Conservation (phyloP, 140 eudicot genomes). For the Stevia rebaudiana region DNA sequence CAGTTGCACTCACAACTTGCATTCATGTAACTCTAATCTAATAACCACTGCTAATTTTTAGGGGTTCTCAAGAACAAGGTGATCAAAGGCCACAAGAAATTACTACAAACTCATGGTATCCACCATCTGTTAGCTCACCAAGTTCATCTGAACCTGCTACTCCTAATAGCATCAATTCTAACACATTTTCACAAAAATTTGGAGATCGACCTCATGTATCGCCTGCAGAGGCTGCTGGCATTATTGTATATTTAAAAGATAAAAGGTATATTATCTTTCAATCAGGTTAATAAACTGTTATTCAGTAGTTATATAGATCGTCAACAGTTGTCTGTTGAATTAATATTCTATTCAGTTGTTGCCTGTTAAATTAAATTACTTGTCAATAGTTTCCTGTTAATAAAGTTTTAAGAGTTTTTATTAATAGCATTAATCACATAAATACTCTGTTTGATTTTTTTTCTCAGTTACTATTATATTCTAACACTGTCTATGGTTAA, state of each 20-base stretch:
- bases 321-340: background rate
- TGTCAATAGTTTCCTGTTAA: background rate
- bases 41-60: slow-evolving; percentile 22
- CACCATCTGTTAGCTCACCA: slow-evolving; percentile 63
- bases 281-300: background rate
- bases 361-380: background rate
- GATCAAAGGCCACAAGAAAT: slow-evolving; percentile 55
- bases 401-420: too few species aligned
- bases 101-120: slow-evolving; percentile 62
- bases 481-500: background rate
- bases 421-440: background rate
- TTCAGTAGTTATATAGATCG: background rate
- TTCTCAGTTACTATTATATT: background rate
- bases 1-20: background rate
- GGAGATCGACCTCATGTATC: slow-evolving; percentile 71
- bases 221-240: slow-evolving; percentile 84
- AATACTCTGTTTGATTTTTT: background rate
- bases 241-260: slow-evolving; percentile 55
- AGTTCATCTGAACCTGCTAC: slow-evolving; percentile 58
- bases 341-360: background rate
- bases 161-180: slow-evolving; percentile 44
- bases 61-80: slow-evolving; percentile 84
- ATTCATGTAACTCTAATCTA: background rate
- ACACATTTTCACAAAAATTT: slow-evolving; percentile 40
- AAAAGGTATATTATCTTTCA: slow-evolving; percentile 49